Base-by-base conservation (phyloP, 495 filamentous ascomycete genomes). In the Podospora sp. region DNA sequence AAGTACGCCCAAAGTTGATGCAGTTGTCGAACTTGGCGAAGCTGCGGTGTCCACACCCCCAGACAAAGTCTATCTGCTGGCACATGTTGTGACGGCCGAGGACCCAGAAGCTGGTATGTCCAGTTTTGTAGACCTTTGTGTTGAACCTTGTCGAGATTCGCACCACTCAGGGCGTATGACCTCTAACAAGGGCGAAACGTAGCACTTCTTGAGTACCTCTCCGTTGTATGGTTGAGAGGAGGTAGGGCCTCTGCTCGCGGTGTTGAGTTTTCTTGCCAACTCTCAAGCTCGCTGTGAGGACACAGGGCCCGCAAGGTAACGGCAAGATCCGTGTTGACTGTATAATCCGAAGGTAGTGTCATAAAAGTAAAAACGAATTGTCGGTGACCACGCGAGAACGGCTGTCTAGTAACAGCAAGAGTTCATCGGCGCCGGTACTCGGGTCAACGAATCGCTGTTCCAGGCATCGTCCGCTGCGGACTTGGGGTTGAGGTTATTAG, bases 351-450 rank as follows among this genome's bases (percentile, higher is more conserved):
- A 18, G 5, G 40, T 46, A 46, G 40, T 46, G 14, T 22, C 21
- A 55, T 26, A n/a, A 2, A 55, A 22, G 35, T 24, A 24, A 22
- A 50, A 35, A 22, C 29, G 59, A 40, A 40, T 11, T 64, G 59
- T 46, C 49, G 52, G 46, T 58, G 50, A 66, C 52, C 59, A 69
- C 63, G 27, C 67, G 63, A 72, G 65, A 68, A 70, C 67, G 65
- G 71, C 71, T 68, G 71, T 72, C 71, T 72, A 72, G 62, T 70
- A 72, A 72, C 71, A 72, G 71, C 71, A 63, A 36, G 57, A 22
- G 63, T 68, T 66, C 65, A 63, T 68, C 71, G 65, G 58, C 60
- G 65, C 60, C 65, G 60, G 49, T 36, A 56, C 56, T 46, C 65
- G 27, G 58, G 35, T 72, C 68, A 72, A 65, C 68, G 35, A 33